Base-by-base conservation (phyloP, 768 basidiomycete species). In the Auriscalpium orientale region DNA sequence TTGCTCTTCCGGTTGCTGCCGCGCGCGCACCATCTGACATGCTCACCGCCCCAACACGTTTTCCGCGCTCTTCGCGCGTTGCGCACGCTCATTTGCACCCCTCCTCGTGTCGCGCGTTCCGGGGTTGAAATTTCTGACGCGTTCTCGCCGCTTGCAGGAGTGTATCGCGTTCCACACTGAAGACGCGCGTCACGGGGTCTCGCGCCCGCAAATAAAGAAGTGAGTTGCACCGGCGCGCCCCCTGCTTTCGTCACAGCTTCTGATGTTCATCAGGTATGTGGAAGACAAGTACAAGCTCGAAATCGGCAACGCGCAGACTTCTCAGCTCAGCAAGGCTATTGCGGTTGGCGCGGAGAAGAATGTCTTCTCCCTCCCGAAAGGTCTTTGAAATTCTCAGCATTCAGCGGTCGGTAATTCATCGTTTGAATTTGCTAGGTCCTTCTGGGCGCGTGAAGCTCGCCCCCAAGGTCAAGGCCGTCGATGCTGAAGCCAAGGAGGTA, bases 141-240 rank as follows among this genome's bases (percentile, higher is more conserved):
- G 9, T 13, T 16, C 57, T 54, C 20, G 43, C 44, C 48, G 44
- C 53, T 51, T 56, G 62, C 72, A 94, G 91, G 92, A 94, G 75
- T 91, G 89, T 65, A 90, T 95, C 70, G 71, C 78, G 58, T 77
- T 74, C 54, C 73, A 84, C 70, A 79, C 79, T 8, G 90, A 91
- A 35, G 90, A 91, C 60, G 81, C 87, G 56, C 87, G 91, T 56
- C 69, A 69, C 56, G 93, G 92, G 64, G 93, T 95, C 59, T 95
- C 91, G 62, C 85, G 95, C 49, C 89, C 85, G 54, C 81, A 85
- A 65, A 94, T 97, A 76, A 97, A 97, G 84, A 95, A 91, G 89
- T 95, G 60, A 63, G 80, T 76, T 57, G 2, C 28, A 28, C 28
- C 28, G 28, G 28, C 28, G 28, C 28, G 28, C 28, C 28, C 22